phyloP scores from a whole-genome alignment of 2,329 filamentous ascomycete genomes.

The Diaporthe humulicola region DNA sequence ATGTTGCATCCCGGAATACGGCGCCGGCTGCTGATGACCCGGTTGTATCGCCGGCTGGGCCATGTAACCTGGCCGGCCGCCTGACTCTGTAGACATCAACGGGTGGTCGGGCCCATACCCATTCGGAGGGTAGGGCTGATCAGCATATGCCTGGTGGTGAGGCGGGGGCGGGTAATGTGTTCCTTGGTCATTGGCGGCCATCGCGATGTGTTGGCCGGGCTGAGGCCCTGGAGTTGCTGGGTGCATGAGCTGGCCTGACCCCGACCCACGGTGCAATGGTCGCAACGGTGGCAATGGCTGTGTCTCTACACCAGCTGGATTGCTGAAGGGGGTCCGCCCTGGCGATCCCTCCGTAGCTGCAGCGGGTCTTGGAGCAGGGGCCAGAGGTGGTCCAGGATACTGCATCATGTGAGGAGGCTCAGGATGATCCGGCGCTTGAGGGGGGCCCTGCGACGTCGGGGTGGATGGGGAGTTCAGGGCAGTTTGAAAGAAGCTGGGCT shows the following conservation, averaged over 20 bases:
- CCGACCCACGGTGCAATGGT: slow-evolving; percentile 35
- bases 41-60: slow-evolving; percentile 35
- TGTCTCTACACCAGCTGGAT: slow-evolving; percentile 33
- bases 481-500: slow-evolving; percentile 40
- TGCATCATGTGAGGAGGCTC: slow-evolving; percentile 34
- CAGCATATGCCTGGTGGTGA: slow-evolving; percentile 27
- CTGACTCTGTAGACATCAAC: slow-evolving; percentile 39
- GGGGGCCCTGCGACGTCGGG: slow-evolving; percentile 14
- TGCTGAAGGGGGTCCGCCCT: slow-evolving; percentile 39
- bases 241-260: slow-evolving; percentile 34
- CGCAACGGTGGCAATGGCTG: slow-evolving; percentile 35
- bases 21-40: slow-evolving; percentile 33
- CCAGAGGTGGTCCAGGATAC: slow-evolving; percentile 24
- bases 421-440: slow-evolving; percentile 26
- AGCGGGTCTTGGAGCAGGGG: slow-evolving; percentile 12
- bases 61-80: slow-evolving; percentile 35
- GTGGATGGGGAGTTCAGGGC: slow-evolving; percentile 39
- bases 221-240: slow-evolving; percentile 27
- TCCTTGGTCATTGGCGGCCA: slow-evolving; percentile 24
- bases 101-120: slow-evolving; percentile 39
- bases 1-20: slow-evolving; percentile 32
- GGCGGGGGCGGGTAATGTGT: slow-evolving; percentile 30
- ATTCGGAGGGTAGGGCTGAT: slow-evolving; percentile 35
- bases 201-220: slow-evolving; percentile 24
- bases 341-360: slow-evolving; percentile 32